Conservation (phyloP, 371 early-diverging fungal species). For the Rhizomucor pusillus region DNA sequence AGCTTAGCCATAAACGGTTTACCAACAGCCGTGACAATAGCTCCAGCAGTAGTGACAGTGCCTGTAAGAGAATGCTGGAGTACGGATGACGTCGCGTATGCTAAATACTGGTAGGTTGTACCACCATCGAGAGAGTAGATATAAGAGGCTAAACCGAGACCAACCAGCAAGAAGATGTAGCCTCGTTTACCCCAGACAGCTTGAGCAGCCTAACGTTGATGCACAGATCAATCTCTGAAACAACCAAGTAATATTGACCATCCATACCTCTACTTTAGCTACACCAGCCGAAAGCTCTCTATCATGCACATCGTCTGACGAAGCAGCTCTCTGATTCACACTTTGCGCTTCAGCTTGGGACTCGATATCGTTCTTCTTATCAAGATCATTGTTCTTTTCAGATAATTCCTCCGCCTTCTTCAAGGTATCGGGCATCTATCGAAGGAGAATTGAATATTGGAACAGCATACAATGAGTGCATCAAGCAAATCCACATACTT, state of each 20-base stretch:
- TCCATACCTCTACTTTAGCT: constrained; percentile 14
- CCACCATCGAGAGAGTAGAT: constrained; percentile 17
- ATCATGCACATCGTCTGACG: too few relatives aligned
- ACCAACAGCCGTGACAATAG: constrained; percentile 16
- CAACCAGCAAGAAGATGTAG: constrained; percentile 8
- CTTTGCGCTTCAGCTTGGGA: too few relatives aligned
- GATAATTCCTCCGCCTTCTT: too few relatives aligned
- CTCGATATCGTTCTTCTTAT: constrained; percentile 1
- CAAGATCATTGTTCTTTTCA: neutral
- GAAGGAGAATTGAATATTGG: too few relatives aligned
- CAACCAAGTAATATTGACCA: too few relatives aligned
- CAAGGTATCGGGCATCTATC: too few relatives aligned
- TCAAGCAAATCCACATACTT: too few relatives aligned
- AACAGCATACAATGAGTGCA: too few relatives aligned
- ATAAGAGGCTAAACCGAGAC: constrained; percentile 10
- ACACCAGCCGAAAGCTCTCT: constrained; percentile 5
- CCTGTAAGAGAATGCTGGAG: constrained; percentile 16
- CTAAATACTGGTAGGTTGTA: constrained; percentile 14
- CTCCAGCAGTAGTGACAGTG: constrained; percentile 14
- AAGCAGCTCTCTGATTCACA: too few relatives aligned
- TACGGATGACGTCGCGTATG: constrained; percentile 11
- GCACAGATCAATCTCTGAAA: too few relatives aligned
- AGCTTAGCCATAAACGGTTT: constrained; percentile 21
- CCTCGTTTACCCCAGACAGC: constrained; percentile 18
- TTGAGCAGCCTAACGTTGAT: constrained; percentile 16